phyloP scores from a whole-genome alignment of 2,329 filamentous ascomycete genomes.

The Westerdykella sp. region DNA sequence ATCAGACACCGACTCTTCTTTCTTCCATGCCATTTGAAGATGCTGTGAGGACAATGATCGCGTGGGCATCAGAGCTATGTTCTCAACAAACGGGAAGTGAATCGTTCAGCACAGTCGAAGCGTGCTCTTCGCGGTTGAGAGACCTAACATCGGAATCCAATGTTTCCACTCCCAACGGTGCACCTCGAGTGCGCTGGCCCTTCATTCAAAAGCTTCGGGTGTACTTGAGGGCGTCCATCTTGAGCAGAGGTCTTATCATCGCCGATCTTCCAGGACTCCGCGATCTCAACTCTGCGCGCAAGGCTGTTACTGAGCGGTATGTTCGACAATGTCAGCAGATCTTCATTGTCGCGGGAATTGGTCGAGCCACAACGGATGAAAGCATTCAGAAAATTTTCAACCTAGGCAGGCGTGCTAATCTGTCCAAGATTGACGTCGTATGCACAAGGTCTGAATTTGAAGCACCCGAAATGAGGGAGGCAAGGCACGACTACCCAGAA shows the following conservation, averaged over 20 bases:
- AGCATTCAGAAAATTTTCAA: conserved; percentile 43
- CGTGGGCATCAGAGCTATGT: conserved; percentile 10
- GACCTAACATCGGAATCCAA: conserved; percentile 36
- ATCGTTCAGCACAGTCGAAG: conserved; percentile 34
- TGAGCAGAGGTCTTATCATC: conserved; percentile 45
- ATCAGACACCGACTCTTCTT: conserved; percentile 7
- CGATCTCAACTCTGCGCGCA: conserved; percentile 43
- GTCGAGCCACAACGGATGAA: conserved; percentile 39
- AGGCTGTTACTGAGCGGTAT: conserved; percentile 43
- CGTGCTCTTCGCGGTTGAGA: conserved; percentile 34
- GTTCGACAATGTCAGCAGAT: conserved; percentile 44
- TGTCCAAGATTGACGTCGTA: conserved; percentile 29
- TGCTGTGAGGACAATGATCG: conserved; percentile 10
- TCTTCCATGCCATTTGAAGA: conserved; percentile 8
- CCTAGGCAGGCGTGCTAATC: conserved; percentile 33
- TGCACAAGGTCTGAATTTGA: conserved; percentile 16
- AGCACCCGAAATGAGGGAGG: conserved; percentile 10
- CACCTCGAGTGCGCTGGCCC: conserved; percentile 36
- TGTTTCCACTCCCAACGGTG: background rate
- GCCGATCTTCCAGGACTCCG: conserved; percentile 48
- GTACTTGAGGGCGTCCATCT: conserved; percentile 41
- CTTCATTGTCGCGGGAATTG: conserved; percentile 41
- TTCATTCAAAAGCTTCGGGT: conserved; percentile 44
- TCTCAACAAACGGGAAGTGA: conserved; percentile 3
- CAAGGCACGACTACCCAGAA: conserved; percentile 9